A percentile compares a stretch with the other conserved stretches of the same genome.
Evolutionary conservation across 2,329 filamentous ascomycete species (phyloP).

Genomic region (Aschersonia sp.): DNA sequence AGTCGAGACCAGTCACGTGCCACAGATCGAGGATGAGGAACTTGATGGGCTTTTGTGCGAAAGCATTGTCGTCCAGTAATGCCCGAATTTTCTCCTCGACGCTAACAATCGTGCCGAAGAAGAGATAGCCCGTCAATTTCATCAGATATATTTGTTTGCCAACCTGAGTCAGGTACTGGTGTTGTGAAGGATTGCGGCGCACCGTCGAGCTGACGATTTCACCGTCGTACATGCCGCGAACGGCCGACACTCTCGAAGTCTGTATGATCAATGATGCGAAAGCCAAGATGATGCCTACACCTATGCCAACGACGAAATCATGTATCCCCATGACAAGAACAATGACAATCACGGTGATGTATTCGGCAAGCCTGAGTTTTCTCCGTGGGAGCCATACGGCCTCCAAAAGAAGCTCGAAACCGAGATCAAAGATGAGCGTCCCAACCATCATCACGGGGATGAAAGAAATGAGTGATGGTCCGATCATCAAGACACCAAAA

Average conservation of each 20-base stretch:
- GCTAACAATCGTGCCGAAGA: conserved; percentile 94
- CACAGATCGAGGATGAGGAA: conserved; percentile 82
- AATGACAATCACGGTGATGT: conserved; percentile 77
- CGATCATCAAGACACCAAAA: conserved; percentile 67
- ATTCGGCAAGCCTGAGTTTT: conserved; percentile 76
- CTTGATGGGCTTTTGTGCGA: conserved; percentile 64
- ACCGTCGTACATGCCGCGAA: conserved; percentile 81
- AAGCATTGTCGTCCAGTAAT: conserved; percentile 71
- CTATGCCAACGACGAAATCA: conserved; percentile 91
- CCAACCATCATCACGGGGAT: conserved; percentile 97
- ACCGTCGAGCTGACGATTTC: conserved; percentile 86
- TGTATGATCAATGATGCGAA: conserved; percentile 87
- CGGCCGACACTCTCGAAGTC: conserved; percentile 76
- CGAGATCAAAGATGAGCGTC: conserved; percentile 85
- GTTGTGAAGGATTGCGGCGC: conserved; percentile 76
- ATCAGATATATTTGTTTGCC: conserved; percentile 81
- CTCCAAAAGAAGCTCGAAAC: conserved; percentile 81
- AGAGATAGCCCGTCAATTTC: conserved; percentile 89
- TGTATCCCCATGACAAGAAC: conserved; percentile 93
- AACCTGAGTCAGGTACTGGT: conserved; percentile 72
- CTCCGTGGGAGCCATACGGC: conserved; percentile 80
- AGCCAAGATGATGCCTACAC: conserved; percentile 80
- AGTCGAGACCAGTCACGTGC: conserved; percentile 86
- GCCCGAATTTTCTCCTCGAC: conserved; percentile 80
- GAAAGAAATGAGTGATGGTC: conserved; percentile 78